Base-by-base conservation (phyloP, 2,329 filamentous ascomycete genomes). In the Aureobasidium sp. region DNA sequence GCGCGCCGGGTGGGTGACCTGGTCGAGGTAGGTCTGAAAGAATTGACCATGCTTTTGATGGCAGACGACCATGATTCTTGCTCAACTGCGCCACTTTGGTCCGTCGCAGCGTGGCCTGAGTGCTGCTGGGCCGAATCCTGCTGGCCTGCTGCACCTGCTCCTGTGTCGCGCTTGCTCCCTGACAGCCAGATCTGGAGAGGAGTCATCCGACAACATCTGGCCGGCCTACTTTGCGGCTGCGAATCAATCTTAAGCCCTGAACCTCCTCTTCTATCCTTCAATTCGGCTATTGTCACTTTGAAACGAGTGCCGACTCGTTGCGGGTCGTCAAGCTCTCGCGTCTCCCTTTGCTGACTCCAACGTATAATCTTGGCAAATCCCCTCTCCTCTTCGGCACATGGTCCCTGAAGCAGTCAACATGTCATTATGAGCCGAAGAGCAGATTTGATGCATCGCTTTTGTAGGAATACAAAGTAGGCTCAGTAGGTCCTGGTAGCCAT, bases 21-120 rank as follows among this genome's bases (percentile, higher is more conserved):
- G 36, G 57, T 60, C 23, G 57, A 60, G n/a, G 57, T 50, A 34
- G 57, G 57, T 36, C 57, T 39, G 34, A 60, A 36, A 41, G 57
- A 60, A 51, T 60, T 60, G 57, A 60, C 57, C 57, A 60, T 60
- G 46, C 57, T 60, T 60, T 60, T 60, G 57, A 60, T 60, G 36
- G 57, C 36, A 60, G 57, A 60, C 57, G 57, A 60, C 57, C 57
- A 60, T 60, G 57, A 60, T 60, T 51, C 57, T 60, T 60, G 39
- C 36, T 60, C 57, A n/a, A 60, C 57, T 36, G 2, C 32, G 32
- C 37, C 32, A 32, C 46, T 9, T 17, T 60, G 46, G 57, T 60
- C 46, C 34, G 27, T 36, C 17, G 46, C 37, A 41, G 39, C 44
- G 13, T 48, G 20, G 23, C 41, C 23, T 17, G 29, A 8, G n/a